Base-by-base conservation (phyloP, 1,139 yeast genomes). In the Sugiyamaella pinicola region DNA sequence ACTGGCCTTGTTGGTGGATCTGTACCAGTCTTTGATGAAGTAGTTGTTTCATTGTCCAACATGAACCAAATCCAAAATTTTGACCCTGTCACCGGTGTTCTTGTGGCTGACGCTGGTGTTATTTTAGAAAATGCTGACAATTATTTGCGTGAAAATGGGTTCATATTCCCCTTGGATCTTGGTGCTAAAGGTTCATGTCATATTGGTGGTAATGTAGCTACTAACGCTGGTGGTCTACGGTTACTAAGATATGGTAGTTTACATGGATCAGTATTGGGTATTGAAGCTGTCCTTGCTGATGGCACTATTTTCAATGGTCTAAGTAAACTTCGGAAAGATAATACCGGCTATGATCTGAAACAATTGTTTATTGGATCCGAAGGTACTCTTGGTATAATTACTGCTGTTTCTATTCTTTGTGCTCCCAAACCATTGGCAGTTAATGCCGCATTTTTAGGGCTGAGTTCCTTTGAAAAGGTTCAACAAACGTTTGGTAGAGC, bases 121-220 rank as follows among this genome's bases (percentile, higher is more conserved):
- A 85, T 91, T 53, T 76, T 91, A 64, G 97, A 91, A 69, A 81
- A 76, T 59, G 96, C 96, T 8, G 97, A 91, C 71, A 80, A 79
- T 58, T 88, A 71, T 66, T 74, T 93, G 56, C 84, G 86, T 19
- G 96, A 89, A 58, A 74, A 82, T 21, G 96, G 95, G 2, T 87
- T 86, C 71, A 87, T 91, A 53, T 91, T 91, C 79, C 99, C 99
- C 21, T 76, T 91, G 48, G 99, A 91, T 68, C 75, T 91, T 56
- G 99, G 99, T 51, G 98, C 99, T 45, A 91, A 91, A 73, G 99
- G 99, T 15, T 89, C 96, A 2, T 91, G 99, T 69, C 96, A 89
- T 63, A 85, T 91, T 58, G 98, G 98, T 60, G 99, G 98, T 57
- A 88, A 85, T 55, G 95, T 89, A 38, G 96, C 98, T 5, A 90